These are phyloP conservation scores for Avena atlantica DNA, from an alignment of 176 grass and related monocot species.

Conservation along the genomic window DNA sequence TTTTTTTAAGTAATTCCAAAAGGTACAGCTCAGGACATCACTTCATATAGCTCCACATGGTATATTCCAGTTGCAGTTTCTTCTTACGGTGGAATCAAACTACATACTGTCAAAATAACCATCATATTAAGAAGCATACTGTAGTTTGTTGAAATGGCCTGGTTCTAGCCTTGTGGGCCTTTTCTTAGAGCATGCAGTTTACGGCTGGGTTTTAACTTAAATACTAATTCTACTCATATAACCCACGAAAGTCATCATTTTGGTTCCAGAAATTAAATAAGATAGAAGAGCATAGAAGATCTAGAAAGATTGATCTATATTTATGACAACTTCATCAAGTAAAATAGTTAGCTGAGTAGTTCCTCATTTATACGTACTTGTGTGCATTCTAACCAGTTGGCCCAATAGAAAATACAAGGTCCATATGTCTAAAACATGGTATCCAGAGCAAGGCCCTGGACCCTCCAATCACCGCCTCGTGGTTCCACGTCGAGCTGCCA, in stretches of 20 bases:
- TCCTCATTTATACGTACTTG: neutral
- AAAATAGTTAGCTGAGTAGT: neutral
- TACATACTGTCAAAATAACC: neutral
- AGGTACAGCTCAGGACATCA: conserved; percentile 1
- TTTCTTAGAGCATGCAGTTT: conserved; percentile 18
- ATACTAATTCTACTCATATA: neutral
- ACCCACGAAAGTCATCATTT: conserved; percentile 18
- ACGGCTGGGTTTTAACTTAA: conserved; percentile 5
- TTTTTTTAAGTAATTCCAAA: neutral
- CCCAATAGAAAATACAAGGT: neutral
- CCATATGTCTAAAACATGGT: neutral
- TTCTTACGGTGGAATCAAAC: neutral
- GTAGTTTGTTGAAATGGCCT: neutral
- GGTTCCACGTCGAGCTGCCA: neutral
- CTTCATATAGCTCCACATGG: conserved; percentile 16
- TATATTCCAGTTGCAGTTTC: conserved; percentile 1
- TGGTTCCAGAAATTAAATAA: conserved; percentile 23
- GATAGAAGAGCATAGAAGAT: neutral
- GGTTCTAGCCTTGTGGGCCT: conserved; percentile 4
- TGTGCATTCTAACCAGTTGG: neutral
- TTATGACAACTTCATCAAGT: neutral
- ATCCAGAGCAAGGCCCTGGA: neutral
- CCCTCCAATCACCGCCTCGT: neutral
- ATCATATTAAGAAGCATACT: conserved; percentile 27
- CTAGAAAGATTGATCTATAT: conserved; percentile 11